Evolutionary conservation across 1,284 basidiomycete species (phyloP), one percentile per base, ranked within the genome.

Genomic region (Farysia itapuensis): DNA sequence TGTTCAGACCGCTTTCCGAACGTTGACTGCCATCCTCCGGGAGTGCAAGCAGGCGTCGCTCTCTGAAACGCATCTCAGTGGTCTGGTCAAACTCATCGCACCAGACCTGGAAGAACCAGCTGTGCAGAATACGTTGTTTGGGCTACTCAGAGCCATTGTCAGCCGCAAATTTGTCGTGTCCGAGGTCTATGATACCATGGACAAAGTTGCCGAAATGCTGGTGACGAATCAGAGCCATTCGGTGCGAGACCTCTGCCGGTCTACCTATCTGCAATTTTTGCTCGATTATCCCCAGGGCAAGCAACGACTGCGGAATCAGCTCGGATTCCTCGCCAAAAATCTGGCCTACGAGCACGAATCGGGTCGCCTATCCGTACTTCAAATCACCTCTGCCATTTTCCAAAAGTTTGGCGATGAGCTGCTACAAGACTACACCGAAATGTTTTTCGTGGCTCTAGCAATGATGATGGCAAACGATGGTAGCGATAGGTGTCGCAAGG

Each of bases 231-330:
- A 98, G 77, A 90, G 90, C 11, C 78, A 85, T 0, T 87, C 90
- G 63, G 91, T 95, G 7, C 91, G 93, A 70, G 93, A 95, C 72
- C 84, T 89, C 1, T 94, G 90, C 67, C 86, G 95, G 18, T 85
- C 87, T 29, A 84, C 92, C 23, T 83, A 94, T 29, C 83, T 98
- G 32, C 90, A 95, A 72, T 99, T 99, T 82, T 80, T 98, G 47
- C 84, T 98, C 29, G 94, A 99, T 71, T 99, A 98, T 71, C 95
- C 95, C 2, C 95, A 98, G 77, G 95, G 95, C 26, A 89, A 90
- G 67, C 89, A 88, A 2, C 85, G 94, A 3, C 81, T 98, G 11
- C 86, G 85, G 53, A 87, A 85, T 39, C 89, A 90, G 67, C 88
- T 99, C 83, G 84, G 86, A 0, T 96, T 96, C 80, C 82, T 99